Base-by-base conservation (phyloP, 495 filamentous ascomycete genomes). In the Niebla homalea region DNA sequence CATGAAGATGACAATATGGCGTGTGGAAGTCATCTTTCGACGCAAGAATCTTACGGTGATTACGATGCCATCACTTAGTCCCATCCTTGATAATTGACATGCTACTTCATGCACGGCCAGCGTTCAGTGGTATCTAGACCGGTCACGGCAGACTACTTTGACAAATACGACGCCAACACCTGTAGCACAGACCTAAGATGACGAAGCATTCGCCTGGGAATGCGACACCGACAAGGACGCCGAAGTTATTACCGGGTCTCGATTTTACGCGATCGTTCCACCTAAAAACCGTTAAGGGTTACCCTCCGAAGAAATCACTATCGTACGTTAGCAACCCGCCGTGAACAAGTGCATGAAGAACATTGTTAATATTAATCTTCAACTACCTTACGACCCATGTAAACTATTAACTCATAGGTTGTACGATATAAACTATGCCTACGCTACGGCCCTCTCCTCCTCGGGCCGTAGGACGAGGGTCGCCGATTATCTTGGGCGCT, bases 251-350 rank as follows among this genome's bases (percentile, higher is more conserved):
- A n/a, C 42, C 16, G n/a, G 42, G 42, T 20, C 22, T 45, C n/a
- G 42, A 45, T 25, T 45, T 45, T 22, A 45, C 42, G 25, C 42
- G 42, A 14, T 20, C 18, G 16, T 45, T 45, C 42, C 42, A 45
- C 22, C 42, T 22, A n/a, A 45, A 45, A 22, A 45, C 42, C 42
- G 16, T n/a, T 22, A 45, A 45, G 25, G 42, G 4, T 25, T 45
- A 20, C 16, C 5, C 25, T 22, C 42, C 19, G 5, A n/a, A 15
- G 22, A 2, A n/a, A n/a, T 45, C 2, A 45, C 5, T n/a, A 15
- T 4, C n/a, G 15, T 45, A 18, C 42, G 42, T 3, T 3, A 45
- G 22, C 18, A 10, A n/a, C 36, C 36, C 11, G 36, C 36, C 11
- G 36, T n/a, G 36, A n/a, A n/a, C 10, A n/a, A 10, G 10, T 37